A percentile compares a stretch with the other conserved stretches of the same genome.
Conservation (phyloP, 768 basidiomycete genomes). For the Leccinellum luteum region DNA sequence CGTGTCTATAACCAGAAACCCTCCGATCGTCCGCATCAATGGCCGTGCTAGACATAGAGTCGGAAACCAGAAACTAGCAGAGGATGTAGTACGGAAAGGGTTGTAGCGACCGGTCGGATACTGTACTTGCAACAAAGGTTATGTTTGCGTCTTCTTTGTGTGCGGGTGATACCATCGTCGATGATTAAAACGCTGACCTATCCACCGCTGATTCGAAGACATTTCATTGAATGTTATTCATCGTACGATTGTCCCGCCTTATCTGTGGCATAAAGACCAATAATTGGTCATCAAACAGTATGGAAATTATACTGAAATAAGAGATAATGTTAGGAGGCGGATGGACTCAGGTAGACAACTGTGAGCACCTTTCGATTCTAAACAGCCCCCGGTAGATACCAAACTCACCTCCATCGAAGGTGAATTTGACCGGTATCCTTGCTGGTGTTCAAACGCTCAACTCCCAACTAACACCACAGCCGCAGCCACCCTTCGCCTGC, state of each 20-base stretch:
- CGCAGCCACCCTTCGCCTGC: slow-evolving; percentile 89
- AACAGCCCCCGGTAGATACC: not conserved
- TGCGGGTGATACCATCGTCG: no score
- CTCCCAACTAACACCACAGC: slow-evolving; percentile 94
- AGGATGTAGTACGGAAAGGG: no score
- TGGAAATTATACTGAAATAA: not conserved
- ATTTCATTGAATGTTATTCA: not conserved
- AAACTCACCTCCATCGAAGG: not conserved
- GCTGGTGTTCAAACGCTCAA: not conserved
- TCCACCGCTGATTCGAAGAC: not conserved
- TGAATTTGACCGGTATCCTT: not conserved
- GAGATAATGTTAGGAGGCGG: not conserved
- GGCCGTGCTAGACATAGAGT: no score
- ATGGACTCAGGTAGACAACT: not conserved
- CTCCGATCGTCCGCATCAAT: not conserved
- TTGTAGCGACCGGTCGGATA: no score
- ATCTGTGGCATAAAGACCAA: not conserved
- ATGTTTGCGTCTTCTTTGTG: no score
- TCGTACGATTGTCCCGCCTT: no score
- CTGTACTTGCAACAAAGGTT: no score
- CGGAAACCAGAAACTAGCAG: no score
- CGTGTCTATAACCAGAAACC: not conserved
- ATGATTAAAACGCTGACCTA: not conserved
- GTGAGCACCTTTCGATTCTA: not conserved
- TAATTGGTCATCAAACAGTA: not conserved